Percentiles rank a stretch among this genome's conserved stretches.
These are phyloP conservation scores for Chloromonas sp. DNA, from an alignment of 163 green algal genomes.

Conservation along the genomic window DNA sequence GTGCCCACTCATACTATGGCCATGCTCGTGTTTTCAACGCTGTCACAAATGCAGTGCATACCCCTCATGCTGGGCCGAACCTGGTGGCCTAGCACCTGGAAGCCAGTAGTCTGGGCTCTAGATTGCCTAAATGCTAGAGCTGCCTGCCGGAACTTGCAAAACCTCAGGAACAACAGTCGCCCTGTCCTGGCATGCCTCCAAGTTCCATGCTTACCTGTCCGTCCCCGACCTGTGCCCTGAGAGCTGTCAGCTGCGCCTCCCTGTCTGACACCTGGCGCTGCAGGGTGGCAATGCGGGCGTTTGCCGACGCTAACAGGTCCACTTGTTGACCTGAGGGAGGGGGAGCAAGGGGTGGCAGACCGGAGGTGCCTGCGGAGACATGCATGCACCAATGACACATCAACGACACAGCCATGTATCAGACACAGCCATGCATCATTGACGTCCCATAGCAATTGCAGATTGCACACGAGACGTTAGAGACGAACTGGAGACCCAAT, in stretches of 20 bases:
- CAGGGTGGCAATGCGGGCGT: conserved; percentile 36
- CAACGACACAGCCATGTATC: no score
- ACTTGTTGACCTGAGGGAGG: conserved; percentile 9
- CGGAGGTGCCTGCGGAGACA: not conserved
- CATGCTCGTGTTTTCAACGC: no score
- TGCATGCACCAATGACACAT: no score
- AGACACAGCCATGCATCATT: no score
- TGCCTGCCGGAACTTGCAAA: not conserved
- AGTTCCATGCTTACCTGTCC: not conserved
- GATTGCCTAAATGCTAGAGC: not conserved
- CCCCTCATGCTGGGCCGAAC: no score
- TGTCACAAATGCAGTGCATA: no score
- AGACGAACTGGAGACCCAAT: no score
- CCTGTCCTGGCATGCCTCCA: not conserved
- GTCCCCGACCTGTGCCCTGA: not conserved
- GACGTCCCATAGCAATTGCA: no score
- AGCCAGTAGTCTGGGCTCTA: no score
- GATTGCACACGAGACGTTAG: no score
- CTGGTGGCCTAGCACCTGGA: no score
- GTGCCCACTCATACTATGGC: no score
- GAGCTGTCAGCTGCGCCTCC: conserved; percentile 18
- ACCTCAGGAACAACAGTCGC: not conserved
- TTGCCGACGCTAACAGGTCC: conserved; percentile 29
- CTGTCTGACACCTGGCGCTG: conserved; percentile 36
- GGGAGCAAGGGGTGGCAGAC: not conserved